Percentiles rank a stretch among this genome's conserved stretches.
phyloP scores from a whole-genome alignment of 2,329 filamentous ascomycete genomes.

The Curvularia lunata region DNA sequence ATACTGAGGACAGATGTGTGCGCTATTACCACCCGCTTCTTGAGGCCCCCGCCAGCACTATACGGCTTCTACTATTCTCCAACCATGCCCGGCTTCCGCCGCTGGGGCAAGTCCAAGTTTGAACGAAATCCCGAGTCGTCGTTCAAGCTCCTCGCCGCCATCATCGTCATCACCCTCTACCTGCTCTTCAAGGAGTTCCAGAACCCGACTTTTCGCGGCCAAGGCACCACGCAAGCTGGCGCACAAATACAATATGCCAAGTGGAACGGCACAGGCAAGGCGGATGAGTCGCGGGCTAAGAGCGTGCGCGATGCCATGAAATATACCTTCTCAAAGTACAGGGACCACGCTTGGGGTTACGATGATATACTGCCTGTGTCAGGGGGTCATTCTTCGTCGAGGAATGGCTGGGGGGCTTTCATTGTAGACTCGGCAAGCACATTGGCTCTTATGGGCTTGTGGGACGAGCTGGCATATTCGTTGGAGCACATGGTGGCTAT shows the following conservation, averaged over 20 bases:
- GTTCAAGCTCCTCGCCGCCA: constrained; percentile 51
- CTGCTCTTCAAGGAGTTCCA: constrained; percentile 49
- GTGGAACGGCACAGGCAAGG: constrained; percentile 46
- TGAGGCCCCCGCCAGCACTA: constrained; percentile 24
- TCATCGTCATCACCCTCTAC: constrained; percentile 51
- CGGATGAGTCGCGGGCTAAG: constrained; percentile 44
- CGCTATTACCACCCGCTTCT: constrained; percentile 23
- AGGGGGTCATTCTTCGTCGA: constrained; percentile 42
- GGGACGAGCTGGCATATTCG: constrained; percentile 50
- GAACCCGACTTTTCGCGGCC: constrained; percentile 34
- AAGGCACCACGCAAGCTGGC: constrained; percentile 23
- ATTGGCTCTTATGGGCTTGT: constrained; percentile 51
- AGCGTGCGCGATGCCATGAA: constrained; percentile 50
- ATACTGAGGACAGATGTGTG: constrained; percentile 33
- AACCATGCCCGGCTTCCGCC: constrained; percentile 46
- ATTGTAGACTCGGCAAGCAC: constrained; percentile 52
- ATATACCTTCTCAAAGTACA: constrained; percentile 51
- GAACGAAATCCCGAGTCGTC: constrained; percentile 50
- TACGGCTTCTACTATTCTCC: constrained; percentile 15
- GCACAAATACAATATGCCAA: constrained; percentile 43
- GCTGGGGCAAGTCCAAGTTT: constrained; percentile 48
- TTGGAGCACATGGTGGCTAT: constrained; percentile 50
- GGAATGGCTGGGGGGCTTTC: constrained; percentile 54
- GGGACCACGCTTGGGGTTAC: constrained; percentile 49
- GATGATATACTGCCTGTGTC: constrained; percentile 51